Percentiles rank a stretch among this genome's conserved stretches.
Evolutionary conservation across 2,329 filamentous ascomycete genomes (phyloP).

Genomic region (Phoma sp.): DNA sequence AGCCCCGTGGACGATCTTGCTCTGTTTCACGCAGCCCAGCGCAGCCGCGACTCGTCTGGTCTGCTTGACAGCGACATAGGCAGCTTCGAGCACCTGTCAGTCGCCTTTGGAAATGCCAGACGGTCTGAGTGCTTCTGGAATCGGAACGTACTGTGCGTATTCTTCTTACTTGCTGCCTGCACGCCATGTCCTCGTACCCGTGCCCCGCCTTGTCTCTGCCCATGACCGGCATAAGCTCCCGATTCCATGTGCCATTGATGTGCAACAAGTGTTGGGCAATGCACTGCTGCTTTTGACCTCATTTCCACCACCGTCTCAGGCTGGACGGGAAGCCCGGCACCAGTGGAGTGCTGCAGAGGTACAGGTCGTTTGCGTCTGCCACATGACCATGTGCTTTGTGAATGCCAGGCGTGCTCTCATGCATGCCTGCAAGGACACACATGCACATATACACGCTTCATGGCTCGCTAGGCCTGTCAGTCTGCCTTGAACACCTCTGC

Average conservation of each 20-base stretch:
- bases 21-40: conserved; percentile 36
- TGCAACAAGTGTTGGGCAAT: conserved; percentile 17
- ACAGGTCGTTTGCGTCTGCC: neutral
- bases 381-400: neutral
- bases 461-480: neutral
- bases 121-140: neutral
- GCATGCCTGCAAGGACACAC: neutral
- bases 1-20: conserved; percentile 26
- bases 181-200: conserved; percentile 1
- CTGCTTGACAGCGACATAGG: conserved; percentile 14
- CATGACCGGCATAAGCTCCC: conserved; percentile 12
- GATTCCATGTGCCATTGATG: neutral
- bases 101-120: conserved; percentile 19
- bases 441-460: neutral
- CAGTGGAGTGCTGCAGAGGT: neutral
- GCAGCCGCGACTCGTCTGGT: conserved; percentile 23
- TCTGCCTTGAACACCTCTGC: neutral
- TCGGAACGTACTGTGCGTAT: neutral
- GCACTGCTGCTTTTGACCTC: conserved; percentile 4
- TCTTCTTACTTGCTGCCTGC: neutral
- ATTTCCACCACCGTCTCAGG: neutral
- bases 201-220: conserved; percentile 31
- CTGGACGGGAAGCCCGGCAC: neutral
- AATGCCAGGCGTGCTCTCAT: neutral
- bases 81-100: conserved; percentile 8